Conservation (phyloP, 2,329 filamentous ascomycete species). For the Fusarium brachygibbosum region DNA sequence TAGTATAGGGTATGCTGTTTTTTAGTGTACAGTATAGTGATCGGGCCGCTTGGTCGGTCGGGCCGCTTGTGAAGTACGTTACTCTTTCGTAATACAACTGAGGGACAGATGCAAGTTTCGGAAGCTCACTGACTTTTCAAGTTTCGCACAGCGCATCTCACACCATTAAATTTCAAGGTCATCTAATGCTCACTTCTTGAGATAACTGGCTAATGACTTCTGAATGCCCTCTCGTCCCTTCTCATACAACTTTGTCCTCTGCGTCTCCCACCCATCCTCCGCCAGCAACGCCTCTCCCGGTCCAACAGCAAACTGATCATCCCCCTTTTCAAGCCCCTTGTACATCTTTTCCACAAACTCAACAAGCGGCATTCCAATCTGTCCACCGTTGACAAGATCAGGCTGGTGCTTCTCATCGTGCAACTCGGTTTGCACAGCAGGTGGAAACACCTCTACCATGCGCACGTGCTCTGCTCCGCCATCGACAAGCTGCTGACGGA, state of each 20-base stretch:
- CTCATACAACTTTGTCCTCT: constrained; percentile 39
- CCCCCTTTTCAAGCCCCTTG: constrained; percentile 37
- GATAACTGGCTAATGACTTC: constrained; percentile 17
- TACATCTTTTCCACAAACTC: constrained; percentile 59
- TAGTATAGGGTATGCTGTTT: no score
- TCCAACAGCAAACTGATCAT: constrained; percentile 47
- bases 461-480: constrained; percentile 24
- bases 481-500: constrained; percentile 41
- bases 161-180: fast-evolving
- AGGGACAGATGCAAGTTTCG: no score
- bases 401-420: constrained; percentile 48
- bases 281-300: constrained; percentile 39
- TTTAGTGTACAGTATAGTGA: no score
- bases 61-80: no score
- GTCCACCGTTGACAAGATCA: constrained; percentile 44
- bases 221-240: constrained; percentile 19
- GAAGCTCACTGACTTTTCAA: no score
- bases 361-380: constrained; percentile 55
- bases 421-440: constrained; percentile 50
- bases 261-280: constrained; percentile 46
- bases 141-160: no score
- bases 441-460: constrained; percentile 50
- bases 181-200: constrained; percentile 14
- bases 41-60: no score
- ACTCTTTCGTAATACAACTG: no score